phyloP scores from a whole-genome alignment of 2,329 filamentous ascomycete species.

The Colletotrichum endophyticum region DNA sequence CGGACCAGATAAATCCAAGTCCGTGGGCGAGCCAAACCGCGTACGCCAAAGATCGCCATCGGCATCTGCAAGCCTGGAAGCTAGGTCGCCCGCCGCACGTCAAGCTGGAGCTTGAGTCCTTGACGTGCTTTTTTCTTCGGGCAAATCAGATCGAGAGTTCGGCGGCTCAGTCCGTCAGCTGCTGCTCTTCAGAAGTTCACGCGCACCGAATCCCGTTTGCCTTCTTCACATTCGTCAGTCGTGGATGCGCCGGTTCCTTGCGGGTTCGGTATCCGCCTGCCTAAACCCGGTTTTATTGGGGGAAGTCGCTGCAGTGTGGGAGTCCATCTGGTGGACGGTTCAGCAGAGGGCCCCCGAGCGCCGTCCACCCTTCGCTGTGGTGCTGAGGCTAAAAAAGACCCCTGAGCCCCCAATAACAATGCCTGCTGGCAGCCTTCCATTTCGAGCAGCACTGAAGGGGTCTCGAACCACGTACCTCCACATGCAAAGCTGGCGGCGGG shows the following conservation, averaged over 20 bases:
- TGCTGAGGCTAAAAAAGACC: slow-evolving; percentile 7
- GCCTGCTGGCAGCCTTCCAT: slow-evolving; percentile 5
- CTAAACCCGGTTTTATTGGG: not conserved
- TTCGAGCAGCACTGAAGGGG: not conserved
- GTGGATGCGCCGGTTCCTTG: not conserved
- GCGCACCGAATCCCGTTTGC: not conserved
- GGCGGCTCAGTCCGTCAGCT: not conserved
- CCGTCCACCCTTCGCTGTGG: not conserved
- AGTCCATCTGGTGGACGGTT: slow-evolving; percentile 1
- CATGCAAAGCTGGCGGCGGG: slow-evolving; percentile 2
- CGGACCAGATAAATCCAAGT: not conserved
- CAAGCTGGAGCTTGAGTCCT: not conserved
- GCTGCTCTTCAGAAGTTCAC: not conserved
- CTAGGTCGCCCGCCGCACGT: not conserved
- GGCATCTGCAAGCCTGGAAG: not conserved
- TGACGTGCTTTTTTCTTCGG: not conserved
- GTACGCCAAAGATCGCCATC: slow-evolving; percentile 13
- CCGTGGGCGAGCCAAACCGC: slow-evolving; percentile 1
- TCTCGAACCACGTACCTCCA: slow-evolving; percentile 19
- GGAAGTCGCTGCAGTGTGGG: not conserved
- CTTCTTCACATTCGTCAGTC: not conserved
- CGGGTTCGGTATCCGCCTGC: not conserved
- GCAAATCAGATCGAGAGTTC: not conserved
- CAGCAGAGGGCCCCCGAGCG: slow-evolving; percentile 6
- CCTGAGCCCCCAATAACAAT: slow-evolving; percentile 6